Conservation (phyloP, 2,329 filamentous ascomycete species). For the Aspergillus pseudoviridinutans region DNA sequence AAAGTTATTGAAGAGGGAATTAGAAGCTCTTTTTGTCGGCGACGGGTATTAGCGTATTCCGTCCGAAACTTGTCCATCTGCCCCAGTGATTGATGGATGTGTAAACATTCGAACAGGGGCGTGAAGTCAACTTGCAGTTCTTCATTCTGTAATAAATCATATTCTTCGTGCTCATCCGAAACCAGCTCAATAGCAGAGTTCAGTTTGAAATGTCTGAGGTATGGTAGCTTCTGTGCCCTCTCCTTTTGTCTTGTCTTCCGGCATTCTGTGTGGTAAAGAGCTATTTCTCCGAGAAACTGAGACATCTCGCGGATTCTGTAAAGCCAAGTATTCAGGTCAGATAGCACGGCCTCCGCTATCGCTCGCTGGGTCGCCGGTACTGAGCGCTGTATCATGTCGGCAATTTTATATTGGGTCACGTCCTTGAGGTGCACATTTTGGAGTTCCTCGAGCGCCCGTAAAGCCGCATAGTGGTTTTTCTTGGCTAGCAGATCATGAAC, state of each 20-base stretch:
- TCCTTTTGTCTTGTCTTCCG: constrained; percentile 79
- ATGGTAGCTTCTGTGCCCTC: constrained; percentile 69
- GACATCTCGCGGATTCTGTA: constrained; percentile 93
- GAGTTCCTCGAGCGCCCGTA: constrained; percentile 90
- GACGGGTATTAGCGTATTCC: constrained; percentile 87
- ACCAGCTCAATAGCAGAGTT: constrained; percentile 96
- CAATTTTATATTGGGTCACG: constrained; percentile 89
- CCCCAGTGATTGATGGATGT: constrained; percentile 92
- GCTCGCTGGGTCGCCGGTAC: constrained; percentile 88
- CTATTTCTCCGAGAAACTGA: constrained; percentile 91
- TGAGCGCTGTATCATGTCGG: constrained; percentile 91
- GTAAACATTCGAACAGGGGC: constrained; percentile 87
- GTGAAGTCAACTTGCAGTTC: constrained; percentile 93
- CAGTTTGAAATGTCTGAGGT: constrained; percentile 77
- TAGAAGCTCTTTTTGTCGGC: constrained; percentile 86
- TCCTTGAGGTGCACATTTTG: constrained; percentile 96
- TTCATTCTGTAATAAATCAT: constrained; percentile 91
- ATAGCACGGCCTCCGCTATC: constrained; percentile 96
- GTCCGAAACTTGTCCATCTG: constrained; percentile 86
- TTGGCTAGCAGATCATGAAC: constrained; percentile 86
- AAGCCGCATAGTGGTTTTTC: constrained; percentile 92
- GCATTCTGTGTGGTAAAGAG: constrained; percentile 92
- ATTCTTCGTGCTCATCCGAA: constrained; percentile 91
- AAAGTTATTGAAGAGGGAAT: constrained; percentile 73
- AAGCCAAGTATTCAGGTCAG: constrained; percentile 93